Evolutionary conservation across 2,329 filamentous ascomycete species (phyloP), one percentile per base, ranked within the genome.

Genomic region (Aspergillus fumigatiaffinis): DNA sequence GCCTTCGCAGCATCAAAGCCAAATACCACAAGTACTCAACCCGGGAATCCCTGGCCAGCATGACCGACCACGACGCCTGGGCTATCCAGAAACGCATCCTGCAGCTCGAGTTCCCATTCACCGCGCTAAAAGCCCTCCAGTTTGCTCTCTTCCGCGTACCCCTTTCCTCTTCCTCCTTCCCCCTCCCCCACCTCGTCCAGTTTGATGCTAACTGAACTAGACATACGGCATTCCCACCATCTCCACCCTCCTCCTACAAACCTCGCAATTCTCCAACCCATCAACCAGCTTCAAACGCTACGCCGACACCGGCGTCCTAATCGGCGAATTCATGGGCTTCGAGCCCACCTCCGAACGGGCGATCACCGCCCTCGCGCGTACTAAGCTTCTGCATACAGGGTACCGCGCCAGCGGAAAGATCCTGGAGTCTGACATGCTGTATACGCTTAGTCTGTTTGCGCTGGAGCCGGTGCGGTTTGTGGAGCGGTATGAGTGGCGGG

Each of bases 401-500:
- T 87, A 88, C 68, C 81, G 81, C 49, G 77, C 79, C 50, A 75
- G 81, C 0, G 83, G 83, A 35, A 82, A 82, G 63, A 89, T 89
- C 61, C 76, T 76, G 4, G 82, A 88, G 49, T 77, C 80, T 10
- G 87, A 89, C 60, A 80, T 88, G 76, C 76, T 89, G 0, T 88
- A 87, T 69, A 89, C 86, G 0, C 77, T 89, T 0, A 77, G 79
- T 10, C 70, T 90, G 0, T 90, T 90, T 68, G 80, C 88, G 20
- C 76, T 81, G 0, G 86, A 91, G 67, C 87, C 89, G 0, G 71
- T 83, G 29, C 77, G 81, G 14, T 91, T 88, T 78, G 81, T 89
- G 29, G 70, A 79, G 5, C 74, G 75, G 6, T 89, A 85, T 64
- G 90, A 92, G 68, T 93, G 89, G 89, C 82, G 90, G 1, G 41